phyloP scores from a whole-genome alignment of 352 stramenopile genomes.

The Globisporangium okanoganense region DNA sequence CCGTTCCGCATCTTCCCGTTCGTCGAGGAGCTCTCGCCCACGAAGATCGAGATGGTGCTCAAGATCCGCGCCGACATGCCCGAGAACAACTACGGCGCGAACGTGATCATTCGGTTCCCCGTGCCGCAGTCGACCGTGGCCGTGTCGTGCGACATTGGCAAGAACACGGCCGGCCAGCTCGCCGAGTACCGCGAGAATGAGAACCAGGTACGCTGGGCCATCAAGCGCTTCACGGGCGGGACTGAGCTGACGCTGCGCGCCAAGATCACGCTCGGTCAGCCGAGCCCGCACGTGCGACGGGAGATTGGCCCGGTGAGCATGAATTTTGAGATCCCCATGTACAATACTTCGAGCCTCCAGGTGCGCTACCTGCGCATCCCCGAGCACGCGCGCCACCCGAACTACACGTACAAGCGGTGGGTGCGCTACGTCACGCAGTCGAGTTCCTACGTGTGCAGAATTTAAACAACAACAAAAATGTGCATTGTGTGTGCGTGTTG shows the following conservation, averaged over 20 bases:
- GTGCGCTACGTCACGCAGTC: constrained; percentile 99
- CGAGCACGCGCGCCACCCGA: constrained; percentile 92
- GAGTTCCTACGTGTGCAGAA: constrained; percentile 96
- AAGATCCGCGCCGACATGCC: constrained; percentile 93
- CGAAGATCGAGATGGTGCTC: constrained; percentile 93
- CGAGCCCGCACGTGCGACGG: constrained; percentile 74
- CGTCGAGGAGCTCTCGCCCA: constrained; percentile 94
- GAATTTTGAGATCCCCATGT: constrained; percentile 99
- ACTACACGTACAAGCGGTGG: constrained; percentile 98
- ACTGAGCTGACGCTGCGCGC: constrained; percentile 94
- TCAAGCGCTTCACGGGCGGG: constrained; percentile 96
- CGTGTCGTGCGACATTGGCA: constrained; percentile 78
- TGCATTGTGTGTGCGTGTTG: not conserved
- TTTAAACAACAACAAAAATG: constrained; percentile 56
- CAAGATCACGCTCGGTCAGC: constrained; percentile 87
- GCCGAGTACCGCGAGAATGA: constrained; percentile 95
- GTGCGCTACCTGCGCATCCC: constrained; percentile 98
- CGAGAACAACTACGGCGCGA: constrained; percentile 93
- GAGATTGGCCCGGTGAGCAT: constrained; percentile 98
- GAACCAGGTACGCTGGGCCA: constrained; percentile 94
- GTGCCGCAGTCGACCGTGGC: constrained; percentile 87
- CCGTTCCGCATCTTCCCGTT: constrained; percentile 98
- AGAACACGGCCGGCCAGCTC: constrained; percentile 71
- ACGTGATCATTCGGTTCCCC: constrained; percentile 94
- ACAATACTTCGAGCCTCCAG: constrained; percentile 98